phyloP scores from a whole-genome alignment of 2,329 filamentous ascomycete species.

The Aspergillus aculeatinus region DNA sequence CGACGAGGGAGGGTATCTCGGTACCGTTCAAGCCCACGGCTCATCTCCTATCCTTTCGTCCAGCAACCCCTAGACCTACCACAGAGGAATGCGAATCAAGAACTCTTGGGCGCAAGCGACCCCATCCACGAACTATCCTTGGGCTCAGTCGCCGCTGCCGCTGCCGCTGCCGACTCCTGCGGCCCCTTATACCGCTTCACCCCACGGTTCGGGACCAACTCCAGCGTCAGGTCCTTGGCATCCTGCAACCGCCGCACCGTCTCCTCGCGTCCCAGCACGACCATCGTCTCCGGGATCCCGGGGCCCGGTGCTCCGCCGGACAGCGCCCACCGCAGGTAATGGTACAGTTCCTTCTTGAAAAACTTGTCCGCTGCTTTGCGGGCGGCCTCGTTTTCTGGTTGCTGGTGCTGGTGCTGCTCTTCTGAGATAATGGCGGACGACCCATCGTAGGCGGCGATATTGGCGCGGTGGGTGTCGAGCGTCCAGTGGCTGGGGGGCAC shows the following conservation, averaged over 20 bases:
- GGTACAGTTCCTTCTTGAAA: conserved; percentile 51
- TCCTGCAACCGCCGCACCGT: conserved; percentile 47
- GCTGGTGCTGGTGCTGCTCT: neutral
- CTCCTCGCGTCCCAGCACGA: conserved; percentile 55
- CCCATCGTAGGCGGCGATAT: conserved; percentile 39
- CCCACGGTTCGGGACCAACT: conserved; percentile 16
- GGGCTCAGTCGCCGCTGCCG: neutral
- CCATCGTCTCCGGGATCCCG: conserved; percentile 54
- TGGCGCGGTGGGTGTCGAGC: conserved; percentile 38
- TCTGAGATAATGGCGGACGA: conserved; percentile 14
- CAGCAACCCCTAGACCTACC: too few species aligned
- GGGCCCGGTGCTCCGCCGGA: conserved; percentile 55
- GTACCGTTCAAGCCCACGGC: too few species aligned
- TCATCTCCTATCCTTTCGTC: too few species aligned
- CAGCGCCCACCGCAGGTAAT: conserved; percentile 58
- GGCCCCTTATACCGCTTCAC: conserved; percentile 3
- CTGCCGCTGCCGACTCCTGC: neutral
- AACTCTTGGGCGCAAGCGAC: conserved; percentile 26
- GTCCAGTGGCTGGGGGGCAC: conserved; percentile 44
- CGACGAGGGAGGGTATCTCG: too few species aligned
- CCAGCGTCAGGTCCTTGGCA: conserved; percentile 35
- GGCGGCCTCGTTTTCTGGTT: conserved; percentile 19
- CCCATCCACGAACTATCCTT: conserved; percentile 37
- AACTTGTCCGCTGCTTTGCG: conserved; percentile 30
- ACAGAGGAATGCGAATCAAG: neutral